A percentile compares a stretch with the other conserved stretches of the same genome.
phyloP scores from a whole-genome alignment of 176 grass and related monocot genomes.

The Paspalum vaginatum region DNA sequence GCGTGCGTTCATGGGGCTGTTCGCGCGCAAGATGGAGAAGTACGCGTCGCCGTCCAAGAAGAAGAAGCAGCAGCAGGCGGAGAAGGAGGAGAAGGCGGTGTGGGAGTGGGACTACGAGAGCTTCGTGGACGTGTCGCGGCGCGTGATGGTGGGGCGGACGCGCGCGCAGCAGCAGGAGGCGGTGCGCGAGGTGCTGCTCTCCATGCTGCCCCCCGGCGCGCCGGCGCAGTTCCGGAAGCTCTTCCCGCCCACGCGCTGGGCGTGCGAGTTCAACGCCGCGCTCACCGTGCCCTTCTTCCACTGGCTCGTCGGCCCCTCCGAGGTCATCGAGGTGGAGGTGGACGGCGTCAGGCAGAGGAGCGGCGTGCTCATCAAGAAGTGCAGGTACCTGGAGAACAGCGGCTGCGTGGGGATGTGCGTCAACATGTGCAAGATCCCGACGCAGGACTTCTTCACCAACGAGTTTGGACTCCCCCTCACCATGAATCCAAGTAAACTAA shows the following conservation, averaged over 20 bases:
- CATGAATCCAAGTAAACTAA: slow-evolving; percentile 78
- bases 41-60: slow-evolving; percentile 12
- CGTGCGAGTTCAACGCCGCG: slow-evolving; percentile 91
- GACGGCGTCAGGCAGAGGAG: slow-evolving; percentile 70
- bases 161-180: slow-evolving; percentile 86
- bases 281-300: slow-evolving; percentile 92
- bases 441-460: slow-evolving; percentile 88
- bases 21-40: slow-evolving; percentile 96
- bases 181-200: slow-evolving; percentile 81
- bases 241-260: slow-evolving; percentile 79
- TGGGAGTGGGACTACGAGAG: slow-evolving; percentile 91
- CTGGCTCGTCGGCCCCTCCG: slow-evolving; percentile 90
- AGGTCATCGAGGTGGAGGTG: slow-evolving; percentile 83
- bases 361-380: slow-evolving; percentile 85
- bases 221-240: slow-evolving; percentile 83
- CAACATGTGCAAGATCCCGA: slow-evolving; percentile 92
- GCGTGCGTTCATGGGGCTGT: slow-evolving; percentile 83
- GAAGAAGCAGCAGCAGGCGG: neutral
- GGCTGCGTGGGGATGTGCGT: slow-evolving; percentile 96
- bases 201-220: slow-evolving; percentile 82
- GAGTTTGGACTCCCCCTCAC: slow-evolving; percentile 96
- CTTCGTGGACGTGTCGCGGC: slow-evolving; percentile 88
- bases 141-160: slow-evolving; percentile 76
- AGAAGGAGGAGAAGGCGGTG: slow-evolving; percentile 42
- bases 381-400: slow-evolving; percentile 89